These are phyloP conservation scores for Oryza glumipatula DNA, from an alignment of 176 grass and related monocot species.

Conservation along the genomic window DNA sequence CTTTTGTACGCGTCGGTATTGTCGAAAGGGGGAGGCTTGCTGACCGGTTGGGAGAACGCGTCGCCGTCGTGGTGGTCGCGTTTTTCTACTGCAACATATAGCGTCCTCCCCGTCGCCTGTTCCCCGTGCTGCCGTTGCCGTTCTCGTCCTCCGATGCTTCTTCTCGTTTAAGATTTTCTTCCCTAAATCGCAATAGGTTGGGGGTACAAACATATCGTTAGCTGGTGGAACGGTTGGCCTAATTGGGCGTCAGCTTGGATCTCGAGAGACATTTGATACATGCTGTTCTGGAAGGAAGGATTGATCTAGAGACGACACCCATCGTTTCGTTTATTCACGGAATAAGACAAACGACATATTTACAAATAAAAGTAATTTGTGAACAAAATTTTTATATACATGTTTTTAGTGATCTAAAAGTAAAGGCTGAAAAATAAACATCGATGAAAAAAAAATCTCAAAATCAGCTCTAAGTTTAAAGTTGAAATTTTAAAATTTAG, in stretches of 20 bases:
- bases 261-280: not conserved
- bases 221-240: constrained; percentile 33
- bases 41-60: constrained; percentile 4
- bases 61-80: constrained; percentile 1
- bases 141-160: constrained; percentile 1
- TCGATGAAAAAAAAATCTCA: no score
- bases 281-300: no score
- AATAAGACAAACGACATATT: no score
- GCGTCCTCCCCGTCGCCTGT: not conserved
- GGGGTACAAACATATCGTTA: not conserved
- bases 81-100: not conserved
- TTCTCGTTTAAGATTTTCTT: not conserved
- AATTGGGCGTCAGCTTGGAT: not conserved
- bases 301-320: no score
- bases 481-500: no score
- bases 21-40: constrained; percentile 19
- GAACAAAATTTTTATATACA: no score
- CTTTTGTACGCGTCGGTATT: constrained; percentile 29
- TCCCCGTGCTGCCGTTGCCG: not conserved
- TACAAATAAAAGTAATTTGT: no score
- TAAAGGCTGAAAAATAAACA: no score
- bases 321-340: no score
- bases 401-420: no score
- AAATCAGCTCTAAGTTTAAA: no score
- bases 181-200: not conserved